Base-by-base conservation (phyloP, 768 basidiomycete species). In the Suillus brevipes region DNA sequence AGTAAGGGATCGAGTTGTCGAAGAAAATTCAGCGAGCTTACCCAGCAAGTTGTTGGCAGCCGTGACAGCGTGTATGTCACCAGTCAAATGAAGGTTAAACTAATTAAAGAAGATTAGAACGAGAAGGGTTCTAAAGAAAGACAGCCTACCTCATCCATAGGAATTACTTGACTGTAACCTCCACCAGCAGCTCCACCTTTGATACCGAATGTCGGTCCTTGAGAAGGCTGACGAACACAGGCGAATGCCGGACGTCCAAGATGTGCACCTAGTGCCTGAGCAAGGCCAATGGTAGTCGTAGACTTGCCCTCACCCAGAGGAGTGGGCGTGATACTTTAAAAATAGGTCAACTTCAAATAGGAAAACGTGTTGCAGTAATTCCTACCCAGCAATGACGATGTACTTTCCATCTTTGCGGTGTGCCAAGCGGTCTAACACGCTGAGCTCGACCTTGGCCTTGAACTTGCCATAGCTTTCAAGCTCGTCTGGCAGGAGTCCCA, bases 161-260 rank as follows among this genome's bases (percentile, higher is more conserved):
- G 97, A 79, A 99, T 99, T 72, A 99, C 93, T 75, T 97, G 96
- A 75, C 94, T 95, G 81, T 99, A 99, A 61, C 97, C 97, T 66
- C 97, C 97, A 47, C 97, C 97, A 50, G 97, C 97, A 43, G 97
- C 97, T 71, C 97, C 97, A 69, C 97, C 97, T 79, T 99, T 99
- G 83, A 99, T 97, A 70, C 97, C 97, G 75, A 99, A 99, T 0
- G 97, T 99, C 40, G 97, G 97, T 14, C 97, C 97, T 78, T 99
- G 97, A 80, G 94, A 95, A 5, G 97, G 97, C 75, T 99, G 97
- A 63, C 97, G 90, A 28, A 99, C 95, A 76, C 95, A 97, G 55
- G 97, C 97, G 76, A 97, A 98, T 12, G 95, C 86, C 38, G 94
- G 90, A 63, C 96, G 94, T 65, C 89, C 89, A 42, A 98, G 87